Conservation (phyloP, 2,329 filamentous ascomycete genomes). For the Penicillium sp. region DNA sequence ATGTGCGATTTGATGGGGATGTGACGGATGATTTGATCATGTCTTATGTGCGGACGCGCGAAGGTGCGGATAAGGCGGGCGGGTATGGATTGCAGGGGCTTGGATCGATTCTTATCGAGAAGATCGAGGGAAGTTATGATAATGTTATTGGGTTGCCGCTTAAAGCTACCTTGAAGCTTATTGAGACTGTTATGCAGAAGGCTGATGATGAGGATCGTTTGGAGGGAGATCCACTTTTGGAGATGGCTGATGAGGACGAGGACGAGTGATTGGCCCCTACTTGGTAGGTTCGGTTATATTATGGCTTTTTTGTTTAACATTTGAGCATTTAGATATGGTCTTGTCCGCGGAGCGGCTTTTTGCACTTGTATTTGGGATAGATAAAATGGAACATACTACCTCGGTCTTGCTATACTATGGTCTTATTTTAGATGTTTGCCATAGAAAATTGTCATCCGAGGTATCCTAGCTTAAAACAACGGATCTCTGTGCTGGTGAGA, state of each 20-base stretch:
- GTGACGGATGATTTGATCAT: conserved; percentile 81
- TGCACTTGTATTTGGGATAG: conserved; percentile 10
- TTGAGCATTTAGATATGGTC: background rate
- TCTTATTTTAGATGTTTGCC: too few species aligned
- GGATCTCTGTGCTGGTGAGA: too few species aligned
- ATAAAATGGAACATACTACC: conserved; percentile 9
- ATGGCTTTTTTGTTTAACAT: background rate
- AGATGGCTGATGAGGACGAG: conserved; percentile 39
- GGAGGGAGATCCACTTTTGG: conserved; percentile 44
- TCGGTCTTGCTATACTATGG: background rate
- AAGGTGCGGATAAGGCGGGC: conserved; percentile 94
- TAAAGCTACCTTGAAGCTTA: conserved; percentile 72
- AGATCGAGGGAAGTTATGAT: conserved; percentile 85
- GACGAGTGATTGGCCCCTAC: conserved; percentile 2
- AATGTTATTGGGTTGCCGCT: conserved; percentile 93
- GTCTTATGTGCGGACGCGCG: conserved; percentile 68
- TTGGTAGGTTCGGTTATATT: background rate
- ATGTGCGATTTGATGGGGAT: conserved; percentile 77
- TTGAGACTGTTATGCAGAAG: conserved; percentile 81
- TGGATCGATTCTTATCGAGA: conserved; percentile 82
- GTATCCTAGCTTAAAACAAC: too few species aligned
- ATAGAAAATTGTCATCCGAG: too few species aligned
- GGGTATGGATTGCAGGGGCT: conserved; percentile 93
- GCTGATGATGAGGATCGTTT: conserved; percentile 65
- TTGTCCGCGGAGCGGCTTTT: background rate